phyloP scores from a whole-genome alignment of 2,329 filamentous ascomycete genomes.

The Sporothrix euskadiensis region DNA sequence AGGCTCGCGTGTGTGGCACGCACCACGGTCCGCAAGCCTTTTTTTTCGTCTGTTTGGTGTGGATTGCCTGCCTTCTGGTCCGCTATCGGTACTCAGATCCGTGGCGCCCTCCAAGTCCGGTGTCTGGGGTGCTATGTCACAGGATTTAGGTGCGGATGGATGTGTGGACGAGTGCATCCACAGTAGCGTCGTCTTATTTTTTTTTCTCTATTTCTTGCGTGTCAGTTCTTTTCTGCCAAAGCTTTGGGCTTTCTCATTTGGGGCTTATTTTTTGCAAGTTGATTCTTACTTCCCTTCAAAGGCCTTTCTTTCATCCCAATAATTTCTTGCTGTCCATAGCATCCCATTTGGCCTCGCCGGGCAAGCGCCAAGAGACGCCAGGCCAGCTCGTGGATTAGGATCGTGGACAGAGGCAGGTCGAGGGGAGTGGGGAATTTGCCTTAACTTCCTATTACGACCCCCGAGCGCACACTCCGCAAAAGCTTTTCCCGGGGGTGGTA shows the following conservation, averaged over 20 bases:
- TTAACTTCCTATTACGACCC: too few relatives aligned
- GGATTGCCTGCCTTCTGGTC: background rate
- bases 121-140: background rate
- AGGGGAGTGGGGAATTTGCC: background rate
- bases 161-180: background rate
- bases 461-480: slow-evolving; percentile 17
- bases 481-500: slow-evolving; percentile 19
- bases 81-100: background rate
- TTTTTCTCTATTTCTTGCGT: background rate
- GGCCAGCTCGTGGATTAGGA: background rate
- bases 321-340: background rate
- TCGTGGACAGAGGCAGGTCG: background rate
- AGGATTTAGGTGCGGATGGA: background rate
- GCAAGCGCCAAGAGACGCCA: background rate
- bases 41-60: background rate
- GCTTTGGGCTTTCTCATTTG: background rate
- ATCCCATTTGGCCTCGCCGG: background rate
- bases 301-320: background rate
- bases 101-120: background rate
- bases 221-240: background rate
- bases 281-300: background rate
- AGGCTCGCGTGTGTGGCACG: background rate
- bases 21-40: background rate
- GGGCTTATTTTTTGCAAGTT: background rate
- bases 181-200: background rate